Evolutionary conservation across 202 grass and related monocot species (phyloP).

Genomic region (Digitaria exilis): DNA sequence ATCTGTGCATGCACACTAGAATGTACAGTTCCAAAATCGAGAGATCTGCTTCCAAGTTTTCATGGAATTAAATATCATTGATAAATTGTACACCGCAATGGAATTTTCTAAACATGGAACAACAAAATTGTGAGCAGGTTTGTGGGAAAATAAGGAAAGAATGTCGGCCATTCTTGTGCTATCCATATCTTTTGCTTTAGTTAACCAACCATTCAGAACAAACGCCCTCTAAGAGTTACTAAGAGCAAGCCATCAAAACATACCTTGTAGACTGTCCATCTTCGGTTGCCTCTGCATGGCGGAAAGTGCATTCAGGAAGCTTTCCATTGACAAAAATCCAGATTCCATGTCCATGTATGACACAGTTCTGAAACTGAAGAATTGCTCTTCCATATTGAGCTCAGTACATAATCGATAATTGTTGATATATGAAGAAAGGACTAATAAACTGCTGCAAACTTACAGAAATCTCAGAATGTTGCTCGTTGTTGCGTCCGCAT

Average conservation of each 20-base stretch:
- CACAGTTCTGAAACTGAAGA: conserved; percentile 71
- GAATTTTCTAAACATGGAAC: background rate
- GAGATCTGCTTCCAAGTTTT: conserved; percentile 58
- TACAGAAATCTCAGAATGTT: conserved; percentile 84
- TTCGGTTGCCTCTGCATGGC: conserved; percentile 82
- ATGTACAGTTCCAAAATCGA: conserved; percentile 94
- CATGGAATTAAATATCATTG: background rate
- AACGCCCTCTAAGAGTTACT: background rate
- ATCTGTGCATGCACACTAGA: conserved; percentile 91
- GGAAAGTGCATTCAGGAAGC: conserved; percentile 62
- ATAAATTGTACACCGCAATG: conserved; percentile 7
- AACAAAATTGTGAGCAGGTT: background rate
- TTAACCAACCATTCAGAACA: background rate
- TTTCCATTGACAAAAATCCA: conserved; percentile 68
- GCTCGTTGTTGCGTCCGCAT: conserved; percentile 68
- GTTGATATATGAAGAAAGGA: conserved; percentile 20
- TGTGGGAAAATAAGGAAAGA: background rate
- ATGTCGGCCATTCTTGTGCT: background rate
- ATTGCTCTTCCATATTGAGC: conserved; percentile 29
- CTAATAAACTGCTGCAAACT: conserved; percentile 38
- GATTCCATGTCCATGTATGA: conserved; percentile 83
- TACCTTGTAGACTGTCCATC: conserved; percentile 76
- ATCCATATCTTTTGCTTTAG: background rate
- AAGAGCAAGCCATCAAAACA: conserved; percentile 18
- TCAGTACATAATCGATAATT: conserved; percentile 21